phyloP scores from a whole-genome alignment of 2,329 filamentous ascomycete species.

The Emergomyces africanus region DNA sequence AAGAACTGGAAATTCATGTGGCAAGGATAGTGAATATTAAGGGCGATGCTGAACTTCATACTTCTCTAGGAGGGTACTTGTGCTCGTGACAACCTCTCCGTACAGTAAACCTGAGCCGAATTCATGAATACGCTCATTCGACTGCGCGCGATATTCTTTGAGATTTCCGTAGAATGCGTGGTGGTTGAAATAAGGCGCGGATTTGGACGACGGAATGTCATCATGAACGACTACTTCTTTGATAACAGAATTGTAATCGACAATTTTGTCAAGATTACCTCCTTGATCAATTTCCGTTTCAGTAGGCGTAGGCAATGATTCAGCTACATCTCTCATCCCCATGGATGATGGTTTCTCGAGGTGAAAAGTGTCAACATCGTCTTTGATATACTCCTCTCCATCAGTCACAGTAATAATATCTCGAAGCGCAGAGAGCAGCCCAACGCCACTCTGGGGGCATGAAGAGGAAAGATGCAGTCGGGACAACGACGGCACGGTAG shows the following conservation, averaged over 20 bases:
- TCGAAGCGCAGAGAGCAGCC: constrained; percentile 50
- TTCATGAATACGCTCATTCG: constrained; percentile 41
- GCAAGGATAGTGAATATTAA: background rate
- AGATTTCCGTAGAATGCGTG: constrained; percentile 63
- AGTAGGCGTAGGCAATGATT: constrained; percentile 35
- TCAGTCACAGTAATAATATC: constrained; percentile 55
- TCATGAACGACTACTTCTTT: constrained; percentile 68
- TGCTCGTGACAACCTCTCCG: constrained; percentile 85
- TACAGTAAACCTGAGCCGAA: constrained; percentile 77
- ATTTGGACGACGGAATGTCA: constrained; percentile 53
- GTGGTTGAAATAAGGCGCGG: constrained; percentile 81
- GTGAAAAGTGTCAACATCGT: constrained; percentile 71
- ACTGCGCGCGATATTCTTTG: constrained; percentile 48
- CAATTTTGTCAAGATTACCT: constrained; percentile 42
- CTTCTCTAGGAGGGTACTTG: constrained; percentile 88
- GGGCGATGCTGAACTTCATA: constrained; percentile 23
- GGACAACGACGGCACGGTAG: constrained; percentile 65
- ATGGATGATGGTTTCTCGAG: constrained; percentile 55
- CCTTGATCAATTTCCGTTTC: constrained; percentile 23
- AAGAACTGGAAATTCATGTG: background rate
- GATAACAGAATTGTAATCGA: constrained; percentile 60
- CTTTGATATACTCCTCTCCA: constrained; percentile 59
- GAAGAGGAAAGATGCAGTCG: constrained; percentile 67
- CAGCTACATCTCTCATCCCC: constrained; percentile 43
- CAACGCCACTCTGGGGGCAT: constrained; percentile 48